A percentile compares a stretch with the other conserved stretches of the same genome.
Evolutionary conservation across 139 green algal species (phyloP).

Genomic region (Ettlia oleoabundans): DNA sequence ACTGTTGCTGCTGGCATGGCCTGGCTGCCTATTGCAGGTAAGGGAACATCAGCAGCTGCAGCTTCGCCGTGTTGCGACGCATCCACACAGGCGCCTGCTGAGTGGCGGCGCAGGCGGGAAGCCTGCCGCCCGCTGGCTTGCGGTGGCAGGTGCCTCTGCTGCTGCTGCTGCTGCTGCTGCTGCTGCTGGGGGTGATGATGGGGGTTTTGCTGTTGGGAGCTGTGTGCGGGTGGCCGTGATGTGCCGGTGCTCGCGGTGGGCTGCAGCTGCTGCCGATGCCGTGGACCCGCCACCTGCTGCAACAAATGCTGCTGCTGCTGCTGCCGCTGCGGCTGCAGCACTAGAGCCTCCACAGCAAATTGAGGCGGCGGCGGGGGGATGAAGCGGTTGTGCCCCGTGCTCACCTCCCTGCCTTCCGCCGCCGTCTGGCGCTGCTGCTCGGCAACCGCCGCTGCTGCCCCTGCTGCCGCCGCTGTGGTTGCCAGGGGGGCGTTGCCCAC

Average conservation of each 20-base stretch:
- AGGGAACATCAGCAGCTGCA: too few relatives aligned
- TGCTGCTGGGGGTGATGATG: neutral
- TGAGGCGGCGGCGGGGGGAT: slow-evolving; percentile 5
- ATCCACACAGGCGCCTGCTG: neutral
- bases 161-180: slow-evolving; percentile 6
- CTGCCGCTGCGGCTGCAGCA: neutral
- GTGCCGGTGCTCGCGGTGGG: slow-evolving; percentile 35
- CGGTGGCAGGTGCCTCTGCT: slow-evolving; percentile 1
- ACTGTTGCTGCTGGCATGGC: neutral
- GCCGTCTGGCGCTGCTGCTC: neutral
- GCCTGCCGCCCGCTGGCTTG: slow-evolving; percentile 7
- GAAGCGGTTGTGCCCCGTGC: slow-evolving; percentile 19
- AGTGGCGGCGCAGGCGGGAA: slow-evolving; percentile 15
- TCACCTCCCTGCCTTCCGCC: slow-evolving; percentile 9
- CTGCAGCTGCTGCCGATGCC: slow-evolving; percentile 8
- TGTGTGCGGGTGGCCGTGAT: neutral
- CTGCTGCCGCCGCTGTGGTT: neutral
- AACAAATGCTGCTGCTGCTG: neutral
- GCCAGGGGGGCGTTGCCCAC: slow-evolving; percentile 18
- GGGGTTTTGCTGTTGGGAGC: neutral
- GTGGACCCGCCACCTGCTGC: neutral
- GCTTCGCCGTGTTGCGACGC: neutral
- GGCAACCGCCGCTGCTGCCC: neutral
- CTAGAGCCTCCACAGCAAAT: neutral
- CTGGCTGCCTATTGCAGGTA: too few relatives aligned